Percentiles rank a stretch among this genome's conserved stretches.
phyloP scores from a whole-genome alignment of 768 basidiomycete genomes.

The Leccinum imitatum region DNA sequence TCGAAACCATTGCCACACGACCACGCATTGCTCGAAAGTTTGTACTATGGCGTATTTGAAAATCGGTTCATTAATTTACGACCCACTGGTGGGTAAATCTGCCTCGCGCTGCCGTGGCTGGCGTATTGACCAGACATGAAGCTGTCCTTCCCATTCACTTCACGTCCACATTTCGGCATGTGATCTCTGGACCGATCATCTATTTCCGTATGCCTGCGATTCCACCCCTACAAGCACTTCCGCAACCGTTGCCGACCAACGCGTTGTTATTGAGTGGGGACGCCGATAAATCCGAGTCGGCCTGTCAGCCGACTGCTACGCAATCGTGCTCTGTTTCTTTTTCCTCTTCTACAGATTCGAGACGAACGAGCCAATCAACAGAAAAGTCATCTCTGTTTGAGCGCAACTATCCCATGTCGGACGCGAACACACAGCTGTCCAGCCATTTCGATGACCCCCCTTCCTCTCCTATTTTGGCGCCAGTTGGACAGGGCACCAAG shows the following conservation, averaged over 20 bases:
- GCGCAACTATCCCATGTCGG: constrained; percentile 28
- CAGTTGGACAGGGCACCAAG: constrained; percentile 14
- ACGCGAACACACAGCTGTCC: constrained; percentile 24
- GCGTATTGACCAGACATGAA: constrained; percentile 27
- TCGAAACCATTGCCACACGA: constrained; percentile 51
- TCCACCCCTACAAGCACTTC: constrained; percentile 56
- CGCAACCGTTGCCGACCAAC: constrained; percentile 28
- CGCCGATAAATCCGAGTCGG: constrained; percentile 25
- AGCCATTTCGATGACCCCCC: constrained; percentile 17
- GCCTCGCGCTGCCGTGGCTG: background rate
- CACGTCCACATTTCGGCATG: constrained; percentile 68
- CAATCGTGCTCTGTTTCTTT: constrained; percentile 52
- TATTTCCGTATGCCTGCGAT: constrained; percentile 71
- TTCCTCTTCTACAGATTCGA: constrained; percentile 50
- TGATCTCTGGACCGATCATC: constrained; percentile 57
- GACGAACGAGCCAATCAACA: constrained; percentile 34
- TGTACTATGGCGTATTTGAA: constrained; percentile 66
- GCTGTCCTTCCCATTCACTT: constrained; percentile 70
- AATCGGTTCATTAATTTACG: constrained; percentile 69
- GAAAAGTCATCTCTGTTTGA: constrained; percentile 33
- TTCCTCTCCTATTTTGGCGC: constrained; percentile 19
- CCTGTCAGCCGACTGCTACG: constrained; percentile 18
- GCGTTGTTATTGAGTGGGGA: constrained; percentile 25
- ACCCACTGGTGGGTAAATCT: constrained; percentile 55
- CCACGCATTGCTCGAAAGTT: constrained; percentile 66